A percentile compares a stretch with the other conserved stretches of the same genome.
Conservation (phyloP, 2,329 filamentous ascomycete genomes). For the Botrytis squamosa region DNA sequence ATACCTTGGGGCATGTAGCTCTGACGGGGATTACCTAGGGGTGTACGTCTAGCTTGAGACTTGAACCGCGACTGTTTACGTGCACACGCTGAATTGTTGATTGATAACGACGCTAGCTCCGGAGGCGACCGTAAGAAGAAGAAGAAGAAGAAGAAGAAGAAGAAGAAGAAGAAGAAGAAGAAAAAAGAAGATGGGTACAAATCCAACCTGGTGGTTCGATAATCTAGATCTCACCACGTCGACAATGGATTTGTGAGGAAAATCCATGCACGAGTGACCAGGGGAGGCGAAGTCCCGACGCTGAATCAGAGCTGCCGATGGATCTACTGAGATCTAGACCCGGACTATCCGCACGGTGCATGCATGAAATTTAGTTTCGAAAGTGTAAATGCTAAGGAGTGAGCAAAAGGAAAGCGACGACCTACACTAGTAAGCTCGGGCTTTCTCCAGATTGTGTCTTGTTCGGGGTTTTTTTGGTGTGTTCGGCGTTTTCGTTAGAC, state of each 20-base stretch:
- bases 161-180: neutral
- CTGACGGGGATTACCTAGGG: neutral
- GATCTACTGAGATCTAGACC: neutral
- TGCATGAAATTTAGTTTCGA: neutral
- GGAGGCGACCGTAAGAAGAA: neutral
- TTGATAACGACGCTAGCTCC: neutral
- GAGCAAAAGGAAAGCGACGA: neutral
- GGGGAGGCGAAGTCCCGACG: neutral
- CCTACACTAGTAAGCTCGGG: neutral
- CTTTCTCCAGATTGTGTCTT: neutral
- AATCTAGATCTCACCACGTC: neutral
- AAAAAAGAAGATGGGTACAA: neutral
- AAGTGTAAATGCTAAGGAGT: too few species aligned
- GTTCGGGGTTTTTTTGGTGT: too few species aligned
- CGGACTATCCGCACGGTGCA: neutral
- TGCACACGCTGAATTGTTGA: neutral
- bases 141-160: too few species aligned
- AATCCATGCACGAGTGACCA: neutral
- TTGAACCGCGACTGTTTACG: neutral
- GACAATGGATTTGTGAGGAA: neutral
- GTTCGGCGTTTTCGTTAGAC: neutral
- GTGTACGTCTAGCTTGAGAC: neutral
- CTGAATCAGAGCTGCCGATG: neutral
- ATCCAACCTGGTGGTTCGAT: neutral
- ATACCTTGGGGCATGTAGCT: neutral